A percentile compares a stretch with the other conserved stretches of the same genome.
phyloP scores from a whole-genome alignment of 2,329 filamentous ascomycete species.

The Aureobasidium melanogenum region DNA sequence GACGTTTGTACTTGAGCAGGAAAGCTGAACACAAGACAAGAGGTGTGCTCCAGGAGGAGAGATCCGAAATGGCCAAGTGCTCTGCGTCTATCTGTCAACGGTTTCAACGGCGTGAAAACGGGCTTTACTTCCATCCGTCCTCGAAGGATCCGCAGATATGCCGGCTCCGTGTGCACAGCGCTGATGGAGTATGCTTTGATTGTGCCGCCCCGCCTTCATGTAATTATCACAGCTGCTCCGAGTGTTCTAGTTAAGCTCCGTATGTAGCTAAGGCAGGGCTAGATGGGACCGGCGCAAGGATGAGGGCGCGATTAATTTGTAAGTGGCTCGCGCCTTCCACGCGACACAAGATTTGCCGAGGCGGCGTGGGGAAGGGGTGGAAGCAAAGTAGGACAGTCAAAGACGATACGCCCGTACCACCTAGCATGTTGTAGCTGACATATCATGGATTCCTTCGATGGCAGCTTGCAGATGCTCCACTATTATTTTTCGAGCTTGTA shows the following conservation, averaged over 20 bases:
- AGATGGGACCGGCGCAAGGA: constrained; percentile 4
- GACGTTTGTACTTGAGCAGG: neutral
- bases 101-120: constrained; percentile 4
- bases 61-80: neutral
- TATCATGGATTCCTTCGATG: neutral
- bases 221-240: neutral
- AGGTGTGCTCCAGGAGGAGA: neutral
- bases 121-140: neutral
- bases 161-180: neutral
- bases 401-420: neutral
- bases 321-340: neutral
- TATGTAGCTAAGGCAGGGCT: neutral
- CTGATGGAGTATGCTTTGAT: neutral
- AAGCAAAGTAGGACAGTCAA: neutral
- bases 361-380: constrained; percentile 3
- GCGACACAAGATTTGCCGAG: neutral
- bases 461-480: neutral
- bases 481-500: neutral
- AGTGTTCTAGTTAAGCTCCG: neutral
- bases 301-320: constrained; percentile 6
- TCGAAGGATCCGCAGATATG: constrained; percentile 5
- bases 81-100: neutral
- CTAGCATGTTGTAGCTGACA: neutral
- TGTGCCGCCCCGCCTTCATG: constrained; percentile 6
- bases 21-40: neutral